Conservation (phyloP, 129 eudicot genomes). For the carrot (Daucus carota) region DH1_v3.0 NC_030381.2:4604501-4605000, state of each 20-base stretch:
- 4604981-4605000: not conserved
- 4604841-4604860: slow-evolving; percentile 47
- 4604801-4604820: slow-evolving; percentile 88
- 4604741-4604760: slow-evolving; percentile 60
- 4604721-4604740: slow-evolving; percentile 43
- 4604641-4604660: not conserved
- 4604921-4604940: not conserved
- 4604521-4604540: not conserved
- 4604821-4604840: slow-evolving; percentile 83
- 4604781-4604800: slow-evolving; percentile 78
- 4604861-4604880: slow-evolving; percentile 55
- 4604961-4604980: not conserved
- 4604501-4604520: not conserved
- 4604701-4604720: slow-evolving; percentile 34
- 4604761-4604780: slow-evolving; percentile 76
- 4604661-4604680: not conserved
- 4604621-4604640: too few species aligned
- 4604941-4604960: not conserved
- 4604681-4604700: not conserved
- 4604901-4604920: not conserved
- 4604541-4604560: not conserved
- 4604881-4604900: slow-evolving; percentile 40
- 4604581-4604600: not conserved
- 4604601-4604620: too few species aligned
- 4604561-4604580: not conserved